Conservation (phyloP, 2,329 filamentous ascomycete species). For the Kalaharituber pfeilii region DNA sequence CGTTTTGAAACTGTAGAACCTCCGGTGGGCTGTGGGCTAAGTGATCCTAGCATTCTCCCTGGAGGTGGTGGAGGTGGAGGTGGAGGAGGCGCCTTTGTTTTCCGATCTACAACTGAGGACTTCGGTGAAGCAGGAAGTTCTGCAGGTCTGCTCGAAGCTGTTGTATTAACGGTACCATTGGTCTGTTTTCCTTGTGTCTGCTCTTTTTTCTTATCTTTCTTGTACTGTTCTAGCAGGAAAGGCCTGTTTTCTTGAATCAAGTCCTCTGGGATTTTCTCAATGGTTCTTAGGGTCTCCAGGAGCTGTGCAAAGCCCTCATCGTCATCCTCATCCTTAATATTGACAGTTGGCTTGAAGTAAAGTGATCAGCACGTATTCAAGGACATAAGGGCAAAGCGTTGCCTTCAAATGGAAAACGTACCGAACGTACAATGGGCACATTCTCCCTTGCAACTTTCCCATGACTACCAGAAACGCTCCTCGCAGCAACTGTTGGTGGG, state of each 20-base stretch:
- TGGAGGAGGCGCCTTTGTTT: constrained; percentile 28
- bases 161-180: constrained; percentile 10
- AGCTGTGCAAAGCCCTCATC: neutral
- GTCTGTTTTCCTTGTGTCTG: neutral
- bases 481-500: neutral
- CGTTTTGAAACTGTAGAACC: constrained; percentile 34
- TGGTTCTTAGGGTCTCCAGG: neutral
- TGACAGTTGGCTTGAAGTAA: neutral
- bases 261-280: neutral
- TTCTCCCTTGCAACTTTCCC: neutral
- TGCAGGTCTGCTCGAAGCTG: constrained; percentile 6
- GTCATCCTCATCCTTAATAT: neutral
- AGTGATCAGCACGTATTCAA: neutral
- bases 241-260: neutral
- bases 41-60: constrained; percentile 24
- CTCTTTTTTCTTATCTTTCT: constrained; percentile 5
- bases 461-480: neutral
- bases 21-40: constrained; percentile 47
- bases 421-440: neutral
- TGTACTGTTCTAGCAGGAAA: neutral
- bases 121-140: constrained; percentile 9
- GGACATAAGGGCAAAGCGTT: too few relatives aligned
- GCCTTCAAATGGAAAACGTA: neutral
- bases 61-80: constrained; percentile 29
- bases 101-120: constrained; percentile 19